A percentile compares a stretch with the other conserved stretches of the same genome.
Conservation (phyloP, 2,329 filamentous ascomycete species). For the Thielaviopsis euricoi region DNA sequence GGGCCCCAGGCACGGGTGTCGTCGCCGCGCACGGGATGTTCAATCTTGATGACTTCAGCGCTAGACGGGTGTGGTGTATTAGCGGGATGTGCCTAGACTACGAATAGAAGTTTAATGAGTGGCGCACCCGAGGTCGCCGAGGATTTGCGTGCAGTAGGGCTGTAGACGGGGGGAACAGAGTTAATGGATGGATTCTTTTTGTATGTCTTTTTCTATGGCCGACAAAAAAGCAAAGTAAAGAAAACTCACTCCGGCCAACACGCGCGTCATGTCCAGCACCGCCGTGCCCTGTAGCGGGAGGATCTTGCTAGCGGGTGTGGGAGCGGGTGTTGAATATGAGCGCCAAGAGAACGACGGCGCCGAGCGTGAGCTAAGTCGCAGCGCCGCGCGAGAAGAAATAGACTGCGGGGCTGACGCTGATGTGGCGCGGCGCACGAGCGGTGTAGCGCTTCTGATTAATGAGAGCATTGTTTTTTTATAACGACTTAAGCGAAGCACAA, state of each 20-base stretch:
- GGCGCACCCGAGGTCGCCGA: conserved; percentile 82
- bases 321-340: background rate
- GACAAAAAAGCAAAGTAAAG: no score
- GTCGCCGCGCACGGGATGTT: conserved; percentile 80
- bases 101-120: no score
- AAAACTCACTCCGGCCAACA: conserved; percentile 72
- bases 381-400: background rate
- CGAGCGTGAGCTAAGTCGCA: background rate
- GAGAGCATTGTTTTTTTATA: background rate
- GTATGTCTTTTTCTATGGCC: no score
- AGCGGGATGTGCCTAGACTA: background rate
- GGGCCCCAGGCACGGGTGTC: conserved; percentile 95
- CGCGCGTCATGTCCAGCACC: conserved; percentile 92
- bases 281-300: conserved; percentile 69
- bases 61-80: conserved; percentile 31
- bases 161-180: no score
- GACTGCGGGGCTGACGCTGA: background rate
- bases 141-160: conserved; percentile 95
- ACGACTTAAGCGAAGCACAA: no score
- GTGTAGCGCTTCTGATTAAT: background rate
- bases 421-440: background rate
- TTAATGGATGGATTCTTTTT: no score
- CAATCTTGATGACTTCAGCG: conserved; percentile 92
- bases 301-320: background rate
- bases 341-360: background rate